Conservation (phyloP, 129 eudicot species). For the Centrapalus pauciflorus region DNA sequence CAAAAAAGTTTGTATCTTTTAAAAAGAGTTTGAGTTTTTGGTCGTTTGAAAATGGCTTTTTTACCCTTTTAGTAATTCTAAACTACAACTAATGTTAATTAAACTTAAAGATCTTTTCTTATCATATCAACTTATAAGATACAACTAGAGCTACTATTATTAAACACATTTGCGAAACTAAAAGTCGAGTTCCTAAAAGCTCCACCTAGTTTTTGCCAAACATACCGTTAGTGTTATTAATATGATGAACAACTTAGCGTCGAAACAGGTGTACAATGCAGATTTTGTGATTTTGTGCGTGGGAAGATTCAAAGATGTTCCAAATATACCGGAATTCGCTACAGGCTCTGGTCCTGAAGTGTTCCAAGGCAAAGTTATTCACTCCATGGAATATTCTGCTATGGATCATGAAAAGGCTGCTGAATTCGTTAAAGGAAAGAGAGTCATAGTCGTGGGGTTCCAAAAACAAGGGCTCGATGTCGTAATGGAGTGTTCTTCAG, state of each 20-base stretch:
- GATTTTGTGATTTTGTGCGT: conserved; percentile 64
- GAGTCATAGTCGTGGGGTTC: conserved; percentile 52
- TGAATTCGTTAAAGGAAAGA: conserved; percentile 37
- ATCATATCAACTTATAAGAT: no score
- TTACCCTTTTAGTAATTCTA: no score
- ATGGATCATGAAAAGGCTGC: conserved; percentile 40
- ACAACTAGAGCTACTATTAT: no score
- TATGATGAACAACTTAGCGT: not conserved
- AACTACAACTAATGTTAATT: no score
- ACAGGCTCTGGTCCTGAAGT: conserved; percentile 40
- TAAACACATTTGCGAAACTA: no score
- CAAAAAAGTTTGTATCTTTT: no score
- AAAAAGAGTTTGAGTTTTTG: no score
- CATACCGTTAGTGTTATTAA: no score
- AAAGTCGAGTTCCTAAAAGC: no score
- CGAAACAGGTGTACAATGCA: conserved; percentile 36
- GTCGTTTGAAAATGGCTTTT: no score
- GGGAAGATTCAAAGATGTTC: conserved; percentile 64
- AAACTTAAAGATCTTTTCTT: no score
- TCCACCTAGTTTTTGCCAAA: no score
- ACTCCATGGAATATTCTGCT: conserved; percentile 53
- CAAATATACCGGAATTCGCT: conserved; percentile 50
- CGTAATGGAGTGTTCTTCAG: conserved; percentile 45
- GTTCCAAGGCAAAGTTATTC: conserved; percentile 50
- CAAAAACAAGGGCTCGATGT: conserved; percentile 63